Percentiles rank a stretch among this genome's conserved stretches.
phyloP scores from a whole-genome alignment of 306 rosid species.

The Prunus mume region DNA sequence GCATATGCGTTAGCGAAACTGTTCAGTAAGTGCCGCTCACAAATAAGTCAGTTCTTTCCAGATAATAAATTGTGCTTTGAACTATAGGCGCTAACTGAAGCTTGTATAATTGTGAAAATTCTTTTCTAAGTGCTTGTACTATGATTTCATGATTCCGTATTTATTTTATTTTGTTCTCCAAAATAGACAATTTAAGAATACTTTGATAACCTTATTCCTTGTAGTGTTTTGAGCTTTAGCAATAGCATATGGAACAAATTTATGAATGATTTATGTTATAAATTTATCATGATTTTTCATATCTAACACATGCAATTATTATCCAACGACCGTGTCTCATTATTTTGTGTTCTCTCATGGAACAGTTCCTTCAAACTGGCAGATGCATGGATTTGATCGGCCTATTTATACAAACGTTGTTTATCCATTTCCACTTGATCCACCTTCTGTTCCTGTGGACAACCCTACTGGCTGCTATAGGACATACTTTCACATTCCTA shows the following conservation, averaged over 20 bases:
- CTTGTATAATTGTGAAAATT: neutral
- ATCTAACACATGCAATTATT: constrained; percentile 6
- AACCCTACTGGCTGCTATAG: constrained; percentile 98
- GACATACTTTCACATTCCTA: constrained; percentile 58
- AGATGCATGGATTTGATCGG: constrained; percentile 81
- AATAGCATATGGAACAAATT: neutral
- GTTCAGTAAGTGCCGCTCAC: neutral
- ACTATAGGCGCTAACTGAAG: neutral
- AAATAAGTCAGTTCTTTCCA: neutral
- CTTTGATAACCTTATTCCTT: neutral
- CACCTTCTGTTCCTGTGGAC: constrained; percentile 63
- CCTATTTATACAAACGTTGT: constrained; percentile 80
- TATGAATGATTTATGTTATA: neutral
- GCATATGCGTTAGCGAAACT: neutral
- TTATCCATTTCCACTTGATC: constrained; percentile 86
- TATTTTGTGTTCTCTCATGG: constrained; percentile 28
- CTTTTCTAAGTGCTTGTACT: neutral
- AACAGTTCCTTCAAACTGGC: constrained; percentile 99
- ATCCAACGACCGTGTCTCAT: constrained; percentile 23
- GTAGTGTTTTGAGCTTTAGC: neutral
- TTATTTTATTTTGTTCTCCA: neutral
- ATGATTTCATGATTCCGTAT: neutral
- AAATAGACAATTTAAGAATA: neutral
- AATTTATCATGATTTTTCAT: neutral
- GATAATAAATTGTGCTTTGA: neutral